Percentiles rank a stretch among this genome's conserved stretches.
Evolutionary conservation across 768 basidiomycete genomes (phyloP).

Genomic region (Inosperma sp.): DNA sequence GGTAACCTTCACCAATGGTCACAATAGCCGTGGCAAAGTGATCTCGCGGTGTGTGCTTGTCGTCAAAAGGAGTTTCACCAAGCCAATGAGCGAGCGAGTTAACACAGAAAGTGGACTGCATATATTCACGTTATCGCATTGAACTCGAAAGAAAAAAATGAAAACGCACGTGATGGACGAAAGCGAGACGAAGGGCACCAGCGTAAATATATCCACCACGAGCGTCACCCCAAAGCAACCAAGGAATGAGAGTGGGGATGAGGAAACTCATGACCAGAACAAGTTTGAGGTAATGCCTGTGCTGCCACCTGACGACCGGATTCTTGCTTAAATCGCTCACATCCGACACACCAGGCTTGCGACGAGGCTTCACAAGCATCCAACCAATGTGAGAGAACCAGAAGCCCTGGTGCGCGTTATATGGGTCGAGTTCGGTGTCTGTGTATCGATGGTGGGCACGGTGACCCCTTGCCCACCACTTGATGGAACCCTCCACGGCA

Average conservation of each 20-base stretch:
- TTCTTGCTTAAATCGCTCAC: conserved; percentile 81
- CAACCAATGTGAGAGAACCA: conserved; percentile 85
- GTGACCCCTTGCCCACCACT: conserved; percentile 99
- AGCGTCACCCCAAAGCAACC: conserved; percentile 82
- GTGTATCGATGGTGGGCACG: conserved; percentile 97
- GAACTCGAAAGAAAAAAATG: conserved; percentile 6
- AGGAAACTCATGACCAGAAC: conserved; percentile 67
- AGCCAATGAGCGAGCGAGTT: conserved; percentile 98
- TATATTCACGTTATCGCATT: conserved; percentile 7
- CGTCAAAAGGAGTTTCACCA: conserved; percentile 88
- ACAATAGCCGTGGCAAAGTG: conserved; percentile 85
- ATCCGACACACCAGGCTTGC: conserved; percentile 87
- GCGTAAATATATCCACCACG: conserved; percentile 84
- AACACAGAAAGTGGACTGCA: conserved; percentile 92
- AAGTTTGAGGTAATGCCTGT: conserved; percentile 68
- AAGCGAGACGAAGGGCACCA: conserved; percentile 68
- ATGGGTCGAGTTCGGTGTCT: conserved; percentile 94
- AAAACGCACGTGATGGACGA: conserved; percentile 79
- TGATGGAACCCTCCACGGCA: conserved; percentile 94
- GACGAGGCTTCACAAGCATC: conserved; percentile 90
- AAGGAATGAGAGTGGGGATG: conserved; percentile 74
- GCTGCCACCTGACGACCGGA: conserved; percentile 82
- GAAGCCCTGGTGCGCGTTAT: conserved; percentile 88
- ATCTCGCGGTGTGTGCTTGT: conserved; percentile 91
- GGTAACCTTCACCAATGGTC: conserved; percentile 95